Evolutionary conservation across 2,329 filamentous ascomycete genomes (phyloP).

Genomic region (Clarireedia hainanense): DNA sequence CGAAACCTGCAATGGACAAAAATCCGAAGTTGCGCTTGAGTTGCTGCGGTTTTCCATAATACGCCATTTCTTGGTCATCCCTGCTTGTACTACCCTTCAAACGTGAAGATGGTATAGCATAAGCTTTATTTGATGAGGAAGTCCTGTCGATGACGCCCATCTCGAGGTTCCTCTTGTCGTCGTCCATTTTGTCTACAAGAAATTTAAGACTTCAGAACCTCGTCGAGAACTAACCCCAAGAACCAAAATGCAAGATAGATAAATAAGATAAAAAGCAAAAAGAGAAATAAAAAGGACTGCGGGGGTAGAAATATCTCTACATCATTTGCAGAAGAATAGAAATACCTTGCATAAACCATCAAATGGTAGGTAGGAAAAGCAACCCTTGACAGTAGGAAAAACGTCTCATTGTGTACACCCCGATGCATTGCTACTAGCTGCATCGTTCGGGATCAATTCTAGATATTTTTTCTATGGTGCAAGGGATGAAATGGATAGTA

Average conservation of each 20-base stretch:
- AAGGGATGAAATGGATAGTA: too few species aligned
- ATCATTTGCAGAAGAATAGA: background rate
- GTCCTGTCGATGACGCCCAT: conserved; percentile 9
- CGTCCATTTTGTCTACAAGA: conserved; percentile 13
- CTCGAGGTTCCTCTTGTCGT: conserved; percentile 5
- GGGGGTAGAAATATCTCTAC: background rate
- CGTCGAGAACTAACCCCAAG: background rate
- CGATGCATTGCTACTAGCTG: background rate
- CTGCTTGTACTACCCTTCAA: conserved; percentile 15
- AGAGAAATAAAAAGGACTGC: background rate
- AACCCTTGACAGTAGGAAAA: conserved; percentile 1
- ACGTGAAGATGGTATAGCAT: background rate
- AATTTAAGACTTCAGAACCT: background rate
- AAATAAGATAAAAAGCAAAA: background rate
- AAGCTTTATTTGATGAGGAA: conserved; percentile 15
- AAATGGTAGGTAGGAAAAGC: background rate
- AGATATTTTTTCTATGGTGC: background rate
- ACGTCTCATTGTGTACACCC: background rate
- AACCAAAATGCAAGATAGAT: background rate
- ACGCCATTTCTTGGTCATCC: conserved; percentile 22
- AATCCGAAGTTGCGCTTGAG: conserved; percentile 33
- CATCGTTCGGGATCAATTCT: background rate
- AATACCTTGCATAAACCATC: background rate
- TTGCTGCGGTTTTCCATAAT: conserved; percentile 22
- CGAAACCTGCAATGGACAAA: conserved; percentile 34